Evolutionary conservation across 768 basidiomycete species (phyloP), one percentile per base, ranked within the genome.

Genomic region (Clitopilus hobsonii): DNA sequence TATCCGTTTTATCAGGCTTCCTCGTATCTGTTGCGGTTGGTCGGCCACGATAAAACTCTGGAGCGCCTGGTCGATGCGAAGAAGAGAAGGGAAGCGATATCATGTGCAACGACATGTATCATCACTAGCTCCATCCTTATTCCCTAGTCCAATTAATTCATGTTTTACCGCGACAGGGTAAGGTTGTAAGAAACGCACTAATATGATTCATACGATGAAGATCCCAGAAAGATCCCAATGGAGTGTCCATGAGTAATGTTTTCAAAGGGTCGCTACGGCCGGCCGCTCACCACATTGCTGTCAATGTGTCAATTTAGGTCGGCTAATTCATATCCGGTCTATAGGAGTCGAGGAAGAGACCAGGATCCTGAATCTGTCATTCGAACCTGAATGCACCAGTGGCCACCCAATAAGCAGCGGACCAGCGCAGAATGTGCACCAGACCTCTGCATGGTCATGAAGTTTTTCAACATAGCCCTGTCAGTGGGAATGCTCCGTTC

Each of bases 11-110:
- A n/a, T n/a, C n/a, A n/a, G n/a, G n/a, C 41, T 45, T 45, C 41
- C 4, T 45, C 41, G 3, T 45, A 45, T 45, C n/a, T 18, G 11
- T 45, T 45, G 41, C n/a, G 22, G n/a, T n/a, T n/a, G n/a, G n/a
- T n/a, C n/a, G n/a, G n/a, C n/a, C n/a, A n/a, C n/a, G n/a, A n/a
- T n/a, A n/a, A n/a, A n/a, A n/a, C n/a, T n/a, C n/a, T n/a, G n/a
- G n/a, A n/a, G n/a, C n/a, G n/a, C n/a, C n/a, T n/a, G n/a, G n/a
- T n/a, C n/a, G n/a, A n/a, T n/a, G n/a, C n/a, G n/a, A n/a, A n/a
- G n/a, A n/a, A n/a, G n/a, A n/a, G n/a, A n/a, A n/a, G 41, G 14
- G 41, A 45, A 45, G 41, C 41, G 41, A 45, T 45, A 45, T 45
- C 41, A 45, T 45, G n/a, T 18, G 41, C 11, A 8, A 45, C 18